Base-by-base conservation (phyloP, 2,329 filamentous ascomycete species). In the Phaeophleospora eucalypticola region DNA sequence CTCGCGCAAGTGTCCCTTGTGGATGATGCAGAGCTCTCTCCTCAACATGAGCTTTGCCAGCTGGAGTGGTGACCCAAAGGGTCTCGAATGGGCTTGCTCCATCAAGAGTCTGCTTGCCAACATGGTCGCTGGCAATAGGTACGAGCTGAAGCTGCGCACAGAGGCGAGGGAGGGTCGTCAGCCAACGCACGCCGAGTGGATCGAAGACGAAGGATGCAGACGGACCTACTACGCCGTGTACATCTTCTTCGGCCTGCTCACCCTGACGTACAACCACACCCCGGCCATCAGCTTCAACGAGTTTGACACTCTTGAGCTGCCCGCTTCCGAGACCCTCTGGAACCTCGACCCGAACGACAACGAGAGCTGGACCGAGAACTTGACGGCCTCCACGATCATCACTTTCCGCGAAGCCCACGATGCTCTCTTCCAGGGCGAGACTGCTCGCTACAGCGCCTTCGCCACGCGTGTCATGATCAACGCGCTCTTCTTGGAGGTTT, bases 31-130 rank as follows among this genome's bases (percentile, higher is more conserved):
- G 68, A 89, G 88, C 67, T 95, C 90, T 3, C 75, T 98, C 44
- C 76, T 98, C 48, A 98, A 98, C 76, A 97, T 97, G 93, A 84
- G 96, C 57, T 97, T 98, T 67, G 89, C 93, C 45, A 97, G 90
- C 75, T 98, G 93, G 93, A 97, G 93, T 67, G 93, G 93, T 61
- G 93, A 97, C 64, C 86, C 93, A 29, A 97, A 96, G 71, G 93
- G 93, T 32, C 78, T 98, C 2, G 93, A 98, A 69, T 98, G 93
- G 93, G 90, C 93, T 29, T 97, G 91, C 69, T 97, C 93, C 2
- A 97, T 98, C 71, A 97, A 97, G 80, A 95, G 89, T 75, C 78
- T 97, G 33, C 81, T 98, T 41, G 91, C 91, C 57, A 97, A 97
- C 71, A 97, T 98, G 91, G 93, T 98, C 47, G 89, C 91, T 48